Percentiles rank a stretch among this genome's conserved stretches.
These are phyloP conservation scores for Mortierella sp. DNA, from an alignment of 371 early-diverging fungal species.

Conservation along the genomic window DNA sequence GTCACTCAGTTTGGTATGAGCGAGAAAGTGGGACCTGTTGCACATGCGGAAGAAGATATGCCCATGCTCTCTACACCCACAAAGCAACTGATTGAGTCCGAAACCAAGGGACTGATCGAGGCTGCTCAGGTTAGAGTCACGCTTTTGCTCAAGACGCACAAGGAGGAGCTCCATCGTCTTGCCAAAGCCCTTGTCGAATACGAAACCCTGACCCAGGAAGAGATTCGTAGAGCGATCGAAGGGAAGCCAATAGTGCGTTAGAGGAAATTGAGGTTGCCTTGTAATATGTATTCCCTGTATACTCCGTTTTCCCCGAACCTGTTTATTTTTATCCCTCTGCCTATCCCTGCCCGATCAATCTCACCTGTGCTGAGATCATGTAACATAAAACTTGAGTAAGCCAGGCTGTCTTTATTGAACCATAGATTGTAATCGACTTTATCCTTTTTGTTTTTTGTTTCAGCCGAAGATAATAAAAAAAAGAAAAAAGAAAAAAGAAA, in stretches of 20 bases:
- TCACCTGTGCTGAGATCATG: not conserved
- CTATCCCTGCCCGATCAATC: not conserved
- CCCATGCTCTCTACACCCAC: slow-evolving; percentile 78
- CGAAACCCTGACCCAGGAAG: slow-evolving; percentile 92
- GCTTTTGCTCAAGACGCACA: slow-evolving; percentile 76
- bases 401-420: not conserved
- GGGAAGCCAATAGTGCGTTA: slow-evolving; percentile 72
- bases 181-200: slow-evolving; percentile 93
- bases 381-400: not conserved
- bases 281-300: not conserved
- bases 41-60: slow-evolving; percentile 76
- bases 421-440: not conserved
- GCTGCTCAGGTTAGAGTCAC: slow-evolving; percentile 76
- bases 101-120: slow-evolving; percentile 83
- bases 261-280: not conserved
- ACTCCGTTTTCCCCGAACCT: not conserved
- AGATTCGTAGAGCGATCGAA: slow-evolving; percentile 84
- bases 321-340: not conserved
- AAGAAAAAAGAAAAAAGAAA: no score
- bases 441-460: not conserved
- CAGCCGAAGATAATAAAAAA: not conserved
- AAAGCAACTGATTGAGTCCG: slow-evolving; percentile 85
- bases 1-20: slow-evolving; percentile 95
- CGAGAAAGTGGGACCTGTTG: slow-evolving; percentile 74
- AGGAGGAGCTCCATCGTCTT: slow-evolving; percentile 90